Evolutionary conservation across 2,329 filamentous ascomycete species (phyloP), one percentile per base, ranked within the genome.

Genomic region (Tolypocladium ophioglossoides): DNA sequence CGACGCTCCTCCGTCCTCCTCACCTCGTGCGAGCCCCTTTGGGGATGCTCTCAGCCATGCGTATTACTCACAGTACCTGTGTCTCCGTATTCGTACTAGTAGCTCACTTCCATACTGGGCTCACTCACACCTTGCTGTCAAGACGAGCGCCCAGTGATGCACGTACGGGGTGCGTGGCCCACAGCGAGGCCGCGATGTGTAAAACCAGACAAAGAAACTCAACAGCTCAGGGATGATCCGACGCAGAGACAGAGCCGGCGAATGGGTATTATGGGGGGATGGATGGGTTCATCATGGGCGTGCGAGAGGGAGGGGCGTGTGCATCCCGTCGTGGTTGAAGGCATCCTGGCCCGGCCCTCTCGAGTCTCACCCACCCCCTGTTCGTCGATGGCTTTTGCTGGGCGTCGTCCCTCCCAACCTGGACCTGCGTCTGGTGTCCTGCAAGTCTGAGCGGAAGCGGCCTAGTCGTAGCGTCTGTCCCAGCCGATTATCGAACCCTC

Each of bases 401-500:
- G 30, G 30, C 30, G 4, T 30, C 30, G 30, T 30, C 30, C 30
- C 5, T 27, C 22, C 27, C 10, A 44, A 47, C 24, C 20, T 50
- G 37, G 38, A 54, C 52, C 52, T 50, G 52, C 35, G 27, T 54
- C 46, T 50, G 32, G n/a, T 35, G 4, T 35, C 22, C 37, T 54
- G 52, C 52, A 54, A 16, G 47, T 14, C 37, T 24, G 30, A 40
- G 37, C 50, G 16, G 46, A 41, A 50, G 22, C 18, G n/a, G 39
- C 39, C 5, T 16, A 24, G 20, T 3, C 39, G 9, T 41, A 12
- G n/a, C 39, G 39, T 22, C 39, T 16, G 14, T 16, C 22, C 22
- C 5, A 44, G 14, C 3, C 16, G 7, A 11, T 4, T 2, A 16
- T 18, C 10, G 27, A 47, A 10, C 37, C 9, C 37, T 18, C 41